Evolutionary conservation across 768 basidiomycete genomes (phyloP).

Genomic region (Chalciporus sphaerocephalus): DNA sequence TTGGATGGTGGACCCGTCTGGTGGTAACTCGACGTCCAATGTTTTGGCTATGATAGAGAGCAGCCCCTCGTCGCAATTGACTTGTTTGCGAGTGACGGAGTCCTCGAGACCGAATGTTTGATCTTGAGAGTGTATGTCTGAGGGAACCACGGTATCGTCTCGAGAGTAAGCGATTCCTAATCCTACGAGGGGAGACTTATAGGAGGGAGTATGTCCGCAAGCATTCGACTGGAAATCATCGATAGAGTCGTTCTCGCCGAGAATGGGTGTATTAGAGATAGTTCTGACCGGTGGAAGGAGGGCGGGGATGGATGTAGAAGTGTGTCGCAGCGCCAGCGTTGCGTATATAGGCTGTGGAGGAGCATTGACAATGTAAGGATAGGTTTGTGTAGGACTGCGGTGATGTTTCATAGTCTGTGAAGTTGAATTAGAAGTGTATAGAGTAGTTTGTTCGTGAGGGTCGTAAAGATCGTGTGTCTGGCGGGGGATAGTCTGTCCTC

Average conservation of each 20-base stretch:
- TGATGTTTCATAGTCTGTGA: conserved; percentile 23
- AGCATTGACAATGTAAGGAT: conserved; percentile 9
- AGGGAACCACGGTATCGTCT: not conserved
- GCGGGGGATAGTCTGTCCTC: conserved; percentile 4
- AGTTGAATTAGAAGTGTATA: conserved; percentile 6
- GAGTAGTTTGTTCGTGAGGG: conserved; percentile 3
- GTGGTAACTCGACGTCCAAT: not conserved
- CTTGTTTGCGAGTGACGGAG: conserved; percentile 2
- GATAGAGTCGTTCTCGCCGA: not conserved
- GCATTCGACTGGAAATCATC: conserved; percentile 33
- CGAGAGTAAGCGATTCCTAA: conserved; percentile 22
- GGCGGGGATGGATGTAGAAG: conserved; percentile 17
- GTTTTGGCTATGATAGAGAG: not conserved
- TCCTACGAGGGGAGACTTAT: conserved; percentile 20
- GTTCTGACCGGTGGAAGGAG: conserved; percentile 27
- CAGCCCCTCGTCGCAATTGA: conserved; percentile 1
- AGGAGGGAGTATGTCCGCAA: conserved; percentile 12
- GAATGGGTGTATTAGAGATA: conserved; percentile 6
- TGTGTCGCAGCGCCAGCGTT: conserved; percentile 31
- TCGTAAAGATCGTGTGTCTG: conserved; percentile 4
- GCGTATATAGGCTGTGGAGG: conserved; percentile 17
- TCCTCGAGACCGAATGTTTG: not conserved
- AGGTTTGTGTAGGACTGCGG: conserved; percentile 22
- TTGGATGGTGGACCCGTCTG: not conserved
- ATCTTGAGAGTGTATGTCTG: not conserved